Base-by-base conservation (phyloP, 2,329 filamentous ascomycete genomes). In the Fusarium annulatum region DNA sequence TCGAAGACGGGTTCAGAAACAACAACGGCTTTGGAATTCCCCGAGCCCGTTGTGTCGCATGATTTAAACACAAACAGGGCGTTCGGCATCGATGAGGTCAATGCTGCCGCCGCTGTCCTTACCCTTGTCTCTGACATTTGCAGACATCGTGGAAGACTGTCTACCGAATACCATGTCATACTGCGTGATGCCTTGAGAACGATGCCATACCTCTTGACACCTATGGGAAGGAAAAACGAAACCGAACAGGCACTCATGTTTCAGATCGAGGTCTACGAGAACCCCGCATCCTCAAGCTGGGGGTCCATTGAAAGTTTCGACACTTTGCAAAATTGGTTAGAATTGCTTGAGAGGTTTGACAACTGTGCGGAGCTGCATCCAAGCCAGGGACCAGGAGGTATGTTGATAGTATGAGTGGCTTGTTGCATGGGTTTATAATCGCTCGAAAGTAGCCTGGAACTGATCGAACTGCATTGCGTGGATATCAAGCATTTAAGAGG, bases 141-240 rank as follows among this genome's bases (percentile, higher is more conserved):
- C 48, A 53, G 45, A 18, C 23, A 19, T 46, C 36, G 28, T n/a
- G 28, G 38, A 36, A 28, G 23, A 18, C 70, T 55, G 23, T 64
- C 58, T 34, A 16, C 14, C 8, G n/a, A 53, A 33, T 30, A 53
- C 18, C 56, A 30, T 51, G 26, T 19, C 30, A 28, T 60, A 26
- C 23, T 74, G 36, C 49, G 33, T 45, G 30, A 36, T 16, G 16
- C 38, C 8, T 60, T 76, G 21, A 18, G 12, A n/a, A 18, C 45
- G 21, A 55, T 76, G 43, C 73, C 73, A 7, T 43, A 45, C 23
- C 64, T 74, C 16, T 49, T 75, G 51, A 74, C 71, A 16, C 26
- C 36, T 10, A 11, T 41, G 33, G 58, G 48, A 42, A 38, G 48
- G 18, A 10, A 38, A 21, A 23, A 51, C 42, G n/a, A 64, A 30